Evolutionary conservation across 2,329 filamentous ascomycete genomes (phyloP), one percentile per base, ranked within the genome.

Genomic region (Ascomycota sp.): DNA sequence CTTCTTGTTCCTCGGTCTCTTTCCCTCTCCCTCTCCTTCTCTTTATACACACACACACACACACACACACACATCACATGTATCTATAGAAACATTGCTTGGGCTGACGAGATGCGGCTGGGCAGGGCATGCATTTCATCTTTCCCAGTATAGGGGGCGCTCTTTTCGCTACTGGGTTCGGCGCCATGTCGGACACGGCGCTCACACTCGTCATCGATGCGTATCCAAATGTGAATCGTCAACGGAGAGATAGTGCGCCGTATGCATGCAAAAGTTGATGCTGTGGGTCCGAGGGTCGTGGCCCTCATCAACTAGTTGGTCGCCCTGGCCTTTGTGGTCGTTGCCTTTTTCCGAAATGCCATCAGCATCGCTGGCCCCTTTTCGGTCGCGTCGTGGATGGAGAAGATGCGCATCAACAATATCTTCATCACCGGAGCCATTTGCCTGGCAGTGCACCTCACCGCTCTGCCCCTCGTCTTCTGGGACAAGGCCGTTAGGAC

Each of bases 71-170:
- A n/a, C n/a, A n/a, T n/a, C n/a, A n/a, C n/a, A n/a, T n/a, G n/a
- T n/a, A n/a, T n/a, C n/a, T n/a, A n/a, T n/a, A n/a, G n/a, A n/a
- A n/a, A n/a, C n/a, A 20, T 13, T 26, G n/a, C 8, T 17, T 26
- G 17, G 4, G 20, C 10, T 1, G 10, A 26, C n/a, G 9, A 15
- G 17, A 6, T 1, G 3, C n/a, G 8, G 6, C 2, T 7, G n/a
- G n/a, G 8, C n/a, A 58, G 53, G 53, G 53, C 2, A 52, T 56
- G 52, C 53, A 56, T 23, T 57, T 52, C 51, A 52, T 57, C 7
- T 50, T 43, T 20, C 52, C 54, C 0, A 52, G 45, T 1, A 36
- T 57, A 0, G 53, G 45, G 0, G 47, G 50, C 2, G 49, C 41
- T 0, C 33, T 56, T 4, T 56, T 53, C 22, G 48, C 47, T 0